Percentiles rank a stretch among this genome's conserved stretches.
phyloP scores from a whole-genome alignment of 129 eudicot species.

The Cynara cardunculus region DNA sequence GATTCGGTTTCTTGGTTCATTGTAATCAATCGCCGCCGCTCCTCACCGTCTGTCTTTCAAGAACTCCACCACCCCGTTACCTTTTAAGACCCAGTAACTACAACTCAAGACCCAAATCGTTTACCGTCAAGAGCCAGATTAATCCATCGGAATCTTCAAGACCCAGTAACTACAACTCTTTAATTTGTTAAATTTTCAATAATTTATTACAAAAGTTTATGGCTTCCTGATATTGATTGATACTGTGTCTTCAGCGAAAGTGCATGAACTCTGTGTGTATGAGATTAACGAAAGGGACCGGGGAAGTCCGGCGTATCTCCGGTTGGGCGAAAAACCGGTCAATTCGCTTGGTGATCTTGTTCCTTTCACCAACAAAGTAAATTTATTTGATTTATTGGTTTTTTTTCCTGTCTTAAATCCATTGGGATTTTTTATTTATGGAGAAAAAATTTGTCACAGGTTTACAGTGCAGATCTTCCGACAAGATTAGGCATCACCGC shows the following conservation, averaged over 20 bases:
- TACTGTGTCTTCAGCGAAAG: slow-evolving; percentile 38
- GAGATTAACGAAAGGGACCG: slow-evolving; percentile 92
- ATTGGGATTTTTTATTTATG: background rate
- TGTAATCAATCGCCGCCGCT: background rate
- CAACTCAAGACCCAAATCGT: slow-evolving; percentile 27
- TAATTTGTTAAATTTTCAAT: background rate
- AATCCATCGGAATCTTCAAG: slow-evolving; percentile 34
- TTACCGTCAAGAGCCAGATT: slow-evolving; percentile 44
- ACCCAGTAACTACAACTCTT: slow-evolving; percentile 42
- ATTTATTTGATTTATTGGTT: no score
- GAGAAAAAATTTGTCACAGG: slow-evolving; percentile 24
- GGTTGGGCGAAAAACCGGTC: slow-evolving; percentile 71
- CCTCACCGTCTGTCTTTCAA: slow-evolving; percentile 26
- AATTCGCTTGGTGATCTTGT: slow-evolving; percentile 83
- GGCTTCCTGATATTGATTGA: background rate
- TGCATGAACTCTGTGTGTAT: slow-evolving; percentile 70
- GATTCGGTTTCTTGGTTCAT: no score
- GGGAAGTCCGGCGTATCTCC: slow-evolving; percentile 85
- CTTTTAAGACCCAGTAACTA: slow-evolving; percentile 18
- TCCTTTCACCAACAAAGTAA: slow-evolving; percentile 82
- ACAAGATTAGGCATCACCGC: slow-evolving; percentile 82
- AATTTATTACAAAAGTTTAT: background rate
- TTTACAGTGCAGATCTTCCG: slow-evolving; percentile 70
- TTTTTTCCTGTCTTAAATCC: background rate
- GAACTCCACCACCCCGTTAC: background rate